Evolutionary conservation across 768 basidiomycete species (phyloP).

Genomic region (Mycena vitilis): DNA sequence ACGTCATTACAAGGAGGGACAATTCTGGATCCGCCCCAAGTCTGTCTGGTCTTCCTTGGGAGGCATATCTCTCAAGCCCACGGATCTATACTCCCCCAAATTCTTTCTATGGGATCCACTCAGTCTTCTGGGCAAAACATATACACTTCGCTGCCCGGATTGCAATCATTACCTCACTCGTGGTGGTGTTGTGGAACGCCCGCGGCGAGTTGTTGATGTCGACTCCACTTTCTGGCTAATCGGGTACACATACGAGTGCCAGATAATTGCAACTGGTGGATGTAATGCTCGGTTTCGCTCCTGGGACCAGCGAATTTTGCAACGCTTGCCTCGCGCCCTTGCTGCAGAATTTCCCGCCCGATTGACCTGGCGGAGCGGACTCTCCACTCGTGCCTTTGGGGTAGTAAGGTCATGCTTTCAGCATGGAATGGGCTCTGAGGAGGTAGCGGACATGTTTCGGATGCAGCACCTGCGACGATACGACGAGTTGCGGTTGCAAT

Average conservation of each 20-base stretch:
- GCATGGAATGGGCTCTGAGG: slow-evolving; percentile 43
- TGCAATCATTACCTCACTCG: background rate
- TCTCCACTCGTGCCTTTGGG: background rate
- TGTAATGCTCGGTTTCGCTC: too few species aligned
- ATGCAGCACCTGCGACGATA: slow-evolving; percentile 37
- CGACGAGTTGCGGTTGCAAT: slow-evolving; percentile 38
- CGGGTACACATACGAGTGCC: background rate
- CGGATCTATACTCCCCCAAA: too few species aligned
- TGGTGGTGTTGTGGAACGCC: background rate
- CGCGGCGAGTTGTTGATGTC: slow-evolving; percentile 1
- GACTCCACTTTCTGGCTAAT: background rate
- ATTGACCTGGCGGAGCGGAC: background rate
- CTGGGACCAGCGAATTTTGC: slow-evolving; percentile 9
- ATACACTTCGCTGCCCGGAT: background rate
- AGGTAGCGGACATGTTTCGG: slow-evolving; percentile 42
- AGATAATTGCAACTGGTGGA: background rate
- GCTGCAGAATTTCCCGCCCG: background rate
- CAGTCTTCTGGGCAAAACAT: background rate
- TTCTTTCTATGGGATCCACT: slow-evolving; percentile 6
- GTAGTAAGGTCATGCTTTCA: slow-evolving; percentile 35
- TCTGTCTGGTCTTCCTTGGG: too few species aligned
- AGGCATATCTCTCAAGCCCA: too few species aligned
- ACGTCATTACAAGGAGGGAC: too few species aligned
- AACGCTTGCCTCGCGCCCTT: background rate
- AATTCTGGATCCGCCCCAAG: too few species aligned